Percentiles rank a stretch among this genome's conserved stretches.
These are phyloP conservation scores for Patellifolia procumbens DNA, from an alignment of 179 eudicot genomes.

Conservation along the genomic window DNA sequence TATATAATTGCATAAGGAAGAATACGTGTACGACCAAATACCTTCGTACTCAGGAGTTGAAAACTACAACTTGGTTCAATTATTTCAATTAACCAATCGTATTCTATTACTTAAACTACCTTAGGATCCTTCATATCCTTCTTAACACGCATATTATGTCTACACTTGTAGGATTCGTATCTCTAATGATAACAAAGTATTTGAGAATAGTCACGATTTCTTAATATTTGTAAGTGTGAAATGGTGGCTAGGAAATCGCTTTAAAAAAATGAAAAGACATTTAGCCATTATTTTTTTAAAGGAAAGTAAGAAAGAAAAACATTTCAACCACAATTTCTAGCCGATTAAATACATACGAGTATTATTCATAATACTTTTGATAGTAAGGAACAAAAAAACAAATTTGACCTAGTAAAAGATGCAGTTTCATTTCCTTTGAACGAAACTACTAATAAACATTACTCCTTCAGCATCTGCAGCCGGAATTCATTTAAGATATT, in stretches of 20 bases:
- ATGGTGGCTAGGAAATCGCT: not conserved
- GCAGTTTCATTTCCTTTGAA: not conserved
- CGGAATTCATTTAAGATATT: too few relatives aligned
- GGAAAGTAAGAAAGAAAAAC: not conserved
- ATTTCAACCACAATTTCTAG: too few relatives aligned
- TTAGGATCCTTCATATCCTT: constrained; percentile 53
- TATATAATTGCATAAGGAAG: constrained; percentile 15
- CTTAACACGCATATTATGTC: constrained; percentile 58
- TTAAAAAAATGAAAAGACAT: not conserved
- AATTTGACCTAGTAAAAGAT: not conserved
- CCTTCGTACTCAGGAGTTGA: constrained; percentile 17
- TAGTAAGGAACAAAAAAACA: not conserved
- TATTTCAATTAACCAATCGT: constrained; percentile 14
- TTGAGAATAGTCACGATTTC: not conserved
- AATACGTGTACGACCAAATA: constrained; percentile 20
- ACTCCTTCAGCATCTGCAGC: not conserved
- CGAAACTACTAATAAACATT: too few relatives aligned
- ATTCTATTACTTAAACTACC: constrained; percentile 34
- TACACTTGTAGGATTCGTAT: constrained; percentile 33
- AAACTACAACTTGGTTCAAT: constrained; percentile 19
- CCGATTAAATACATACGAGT: not conserved
- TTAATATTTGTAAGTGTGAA: not conserved
- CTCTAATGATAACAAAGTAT: constrained; percentile 9
- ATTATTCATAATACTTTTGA: not conserved
- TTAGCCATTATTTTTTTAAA: not conserved